A percentile compares a stretch with the other conserved stretches of the same genome.
Evolutionary conservation across 352 stramenopile genomes (phyloP).

Genomic region (Bremia lactucae): DNA sequence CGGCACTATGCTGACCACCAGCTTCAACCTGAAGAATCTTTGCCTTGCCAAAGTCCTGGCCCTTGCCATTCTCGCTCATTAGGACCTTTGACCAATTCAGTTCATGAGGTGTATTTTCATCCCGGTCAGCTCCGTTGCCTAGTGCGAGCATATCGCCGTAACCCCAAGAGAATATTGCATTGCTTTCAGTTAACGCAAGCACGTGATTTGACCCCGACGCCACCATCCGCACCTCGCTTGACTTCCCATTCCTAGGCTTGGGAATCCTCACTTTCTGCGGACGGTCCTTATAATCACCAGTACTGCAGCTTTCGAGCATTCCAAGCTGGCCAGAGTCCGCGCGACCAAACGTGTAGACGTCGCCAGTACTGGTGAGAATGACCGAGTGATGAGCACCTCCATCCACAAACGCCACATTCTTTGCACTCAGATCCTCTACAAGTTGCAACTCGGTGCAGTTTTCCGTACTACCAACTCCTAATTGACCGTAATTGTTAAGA

Average conservation of each 20-base stretch:
- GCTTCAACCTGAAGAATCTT: slow-evolving; percentile 69
- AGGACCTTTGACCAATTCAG: slow-evolving; percentile 60
- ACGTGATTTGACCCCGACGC: slow-evolving; percentile 83
- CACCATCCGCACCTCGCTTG: slow-evolving; percentile 33
- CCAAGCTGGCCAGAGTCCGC: slow-evolving; percentile 92
- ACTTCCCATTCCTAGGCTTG: slow-evolving; percentile 15
- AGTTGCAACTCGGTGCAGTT: slow-evolving; percentile 61
- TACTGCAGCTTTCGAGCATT: slow-evolving; percentile 54
- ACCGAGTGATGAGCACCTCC: slow-evolving; percentile 89
- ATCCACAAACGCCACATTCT: slow-evolving; percentile 69
- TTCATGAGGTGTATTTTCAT: slow-evolving; percentile 58
- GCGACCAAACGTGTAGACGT: slow-evolving; percentile 88
- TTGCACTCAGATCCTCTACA: slow-evolving; percentile 53
- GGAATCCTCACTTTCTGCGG: slow-evolving; percentile 60
- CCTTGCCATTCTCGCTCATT: slow-evolving; percentile 1
- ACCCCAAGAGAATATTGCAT: slow-evolving; percentile 84
- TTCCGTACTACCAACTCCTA: slow-evolving; percentile 86
- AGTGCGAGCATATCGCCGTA: slow-evolving; percentile 89
- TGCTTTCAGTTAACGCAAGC: slow-evolving; percentile 62
- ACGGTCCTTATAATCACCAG: slow-evolving; percentile 70
- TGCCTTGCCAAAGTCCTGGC: slow-evolving; percentile 37
- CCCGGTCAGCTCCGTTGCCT: slow-evolving; percentile 74
- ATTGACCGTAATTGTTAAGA: slow-evolving; percentile 95
- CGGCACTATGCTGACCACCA: slow-evolving; percentile 81
- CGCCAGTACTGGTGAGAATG: slow-evolving; percentile 79